Evolutionary conservation across 2,329 filamentous ascomycete species (phyloP).

Genomic region (Fusarium sp.): DNA sequence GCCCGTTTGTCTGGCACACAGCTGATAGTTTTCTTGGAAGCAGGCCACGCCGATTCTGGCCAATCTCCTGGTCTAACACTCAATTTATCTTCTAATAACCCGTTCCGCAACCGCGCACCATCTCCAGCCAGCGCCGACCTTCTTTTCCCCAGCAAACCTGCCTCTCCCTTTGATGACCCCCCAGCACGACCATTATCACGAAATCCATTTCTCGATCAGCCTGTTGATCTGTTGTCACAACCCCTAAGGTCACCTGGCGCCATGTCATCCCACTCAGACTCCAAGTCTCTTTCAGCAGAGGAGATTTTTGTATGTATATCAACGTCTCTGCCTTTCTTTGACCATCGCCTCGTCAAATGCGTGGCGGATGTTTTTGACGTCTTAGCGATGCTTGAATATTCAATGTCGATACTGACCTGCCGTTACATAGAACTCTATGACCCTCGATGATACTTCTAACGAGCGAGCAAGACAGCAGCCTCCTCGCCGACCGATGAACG

Average conservation of each 20-base stretch:
- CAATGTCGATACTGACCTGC: slow-evolving; percentile 4
- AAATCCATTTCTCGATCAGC: slow-evolving; percentile 79
- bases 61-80: slow-evolving; percentile 62
- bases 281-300: slow-evolving; percentile 66
- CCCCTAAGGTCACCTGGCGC: slow-evolving; percentile 57
- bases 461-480: slow-evolving; percentile 53
- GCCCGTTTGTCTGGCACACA: slow-evolving; percentile 43
- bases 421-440: slow-evolving; percentile 70
- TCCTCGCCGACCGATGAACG: slow-evolving; percentile 50
- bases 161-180: slow-evolving; percentile 70
- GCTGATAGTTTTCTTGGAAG: slow-evolving; percentile 42
- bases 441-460: slow-evolving; percentile 67
- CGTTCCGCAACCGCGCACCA: slow-evolving; percentile 78
- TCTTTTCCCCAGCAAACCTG: slow-evolving; percentile 53
- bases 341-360: neutral
- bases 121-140: slow-evolving; percentile 62
- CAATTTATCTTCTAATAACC: slow-evolving; percentile 84
- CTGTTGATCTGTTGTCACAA: slow-evolving; percentile 48
- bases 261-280: slow-evolving; percentile 62
- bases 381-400: neutral
- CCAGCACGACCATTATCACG: slow-evolving; percentile 72
- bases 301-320: slow-evolving; percentile 78
- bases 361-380: neutral
- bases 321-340: neutral
- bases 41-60: slow-evolving; percentile 42